Evolutionary conservation across 192 early-diverging fungal species (phyloP), one percentile per base, ranked within the genome.

Genomic region (Backusella liffmaniae): DNA sequence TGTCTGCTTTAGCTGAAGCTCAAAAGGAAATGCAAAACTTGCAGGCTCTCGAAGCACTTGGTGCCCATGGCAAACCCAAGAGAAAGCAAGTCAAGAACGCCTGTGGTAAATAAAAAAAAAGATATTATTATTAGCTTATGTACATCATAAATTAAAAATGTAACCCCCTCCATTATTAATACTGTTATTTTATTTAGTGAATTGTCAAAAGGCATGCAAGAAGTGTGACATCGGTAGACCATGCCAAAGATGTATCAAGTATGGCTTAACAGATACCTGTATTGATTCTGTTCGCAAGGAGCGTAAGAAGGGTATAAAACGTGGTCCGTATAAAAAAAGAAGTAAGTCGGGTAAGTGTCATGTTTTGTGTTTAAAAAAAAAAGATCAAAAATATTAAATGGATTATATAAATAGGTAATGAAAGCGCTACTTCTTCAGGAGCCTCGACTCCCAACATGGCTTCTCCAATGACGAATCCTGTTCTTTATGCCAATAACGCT

Each of bases 171-270:
- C 32, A 32, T 32, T 32, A 32, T 32, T 32, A 32, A 32, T 32
- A 32, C 32, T 56, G 9, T 56, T 56, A 23, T 29, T 76, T 30
- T 81, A 88, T 76, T 30, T 81, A 88, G 87, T 94, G 34, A 93
- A 96, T 74, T 97, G 96, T 73, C 92, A 94, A 83, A 90, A 91
- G 51, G 91, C 94, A 0, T 95, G 95, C 81, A 97, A 97, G 82
- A 97, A 96, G 80, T 97, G 96, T 79, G 95, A 94, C 66, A 88
- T 91, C 62, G 90, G 81, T 18, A 78, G 96, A 35, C 96, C 96
- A 3, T 97, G 96, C 74, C 77, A 84, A 77, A 88, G 96, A 1
- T 97, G 96, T 79, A 80, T 91, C 73, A 91, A 91, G 76, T 90
- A 92, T 67, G 87, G 86, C 6, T 75, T 96, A 8, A 86, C 82